phyloP scores from a whole-genome alignment of 225 moss, liverwort and hornwort species.

The Physcomitrellopsis africana region DNA sequence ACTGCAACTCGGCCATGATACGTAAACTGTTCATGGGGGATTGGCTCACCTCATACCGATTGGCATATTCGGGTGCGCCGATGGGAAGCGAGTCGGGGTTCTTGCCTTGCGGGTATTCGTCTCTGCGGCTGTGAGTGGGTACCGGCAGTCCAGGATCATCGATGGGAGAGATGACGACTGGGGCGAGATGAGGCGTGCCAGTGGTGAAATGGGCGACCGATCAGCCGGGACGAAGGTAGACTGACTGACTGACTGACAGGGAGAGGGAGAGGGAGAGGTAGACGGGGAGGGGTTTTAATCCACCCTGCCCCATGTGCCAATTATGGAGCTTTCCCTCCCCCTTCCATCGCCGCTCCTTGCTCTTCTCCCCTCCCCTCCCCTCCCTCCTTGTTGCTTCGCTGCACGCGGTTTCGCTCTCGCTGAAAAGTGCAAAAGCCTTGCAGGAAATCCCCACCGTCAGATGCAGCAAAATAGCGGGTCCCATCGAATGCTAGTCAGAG shows the following conservation, averaged over 20 bases:
- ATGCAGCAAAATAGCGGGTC: neutral
- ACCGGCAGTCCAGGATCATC: too few relatives aligned
- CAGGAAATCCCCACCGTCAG: neutral
- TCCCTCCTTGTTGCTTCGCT: conserved; percentile 7
- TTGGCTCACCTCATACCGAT: too few relatives aligned
- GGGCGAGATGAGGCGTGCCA: neutral
- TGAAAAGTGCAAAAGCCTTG: neutral
- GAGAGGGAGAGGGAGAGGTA: neutral
- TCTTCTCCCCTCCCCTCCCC: neutral
- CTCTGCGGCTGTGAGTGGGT: too few relatives aligned
- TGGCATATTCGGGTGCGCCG: too few relatives aligned
- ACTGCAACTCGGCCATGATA: too few relatives aligned
- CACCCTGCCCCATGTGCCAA: neutral
- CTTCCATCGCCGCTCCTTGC: conserved; percentile 24
- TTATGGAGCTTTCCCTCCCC: conserved; percentile 5
- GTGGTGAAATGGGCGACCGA: too few relatives aligned
- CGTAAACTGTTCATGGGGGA: too few relatives aligned
- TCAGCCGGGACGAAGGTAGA: neutral
- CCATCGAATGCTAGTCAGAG: neutral
- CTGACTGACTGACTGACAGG: neutral
- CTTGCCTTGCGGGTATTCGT: too few relatives aligned
- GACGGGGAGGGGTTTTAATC: neutral
- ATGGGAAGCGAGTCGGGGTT: too few relatives aligned
- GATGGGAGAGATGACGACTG: too few relatives aligned
- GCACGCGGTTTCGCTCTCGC: neutral